Base-by-base conservation (phyloP, 345 rosid genomes). In the Orychophragmus violaceus region DNA sequence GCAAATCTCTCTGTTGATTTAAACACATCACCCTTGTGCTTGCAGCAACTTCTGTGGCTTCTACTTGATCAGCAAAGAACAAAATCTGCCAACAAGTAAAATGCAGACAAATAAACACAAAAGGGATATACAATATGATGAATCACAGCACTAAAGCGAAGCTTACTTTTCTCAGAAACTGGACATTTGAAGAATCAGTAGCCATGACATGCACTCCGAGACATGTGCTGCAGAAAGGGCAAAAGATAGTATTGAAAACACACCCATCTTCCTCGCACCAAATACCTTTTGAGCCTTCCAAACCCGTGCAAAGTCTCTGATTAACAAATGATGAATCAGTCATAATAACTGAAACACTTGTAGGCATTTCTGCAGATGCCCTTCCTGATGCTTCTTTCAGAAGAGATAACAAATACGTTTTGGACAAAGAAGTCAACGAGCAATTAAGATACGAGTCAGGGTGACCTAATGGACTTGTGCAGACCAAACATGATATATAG, bases 231-330 rank as follows among this genome's bases (percentile, higher is more conserved):
- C 98, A 93, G 81, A 82, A 93, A 49, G 98, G 94, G 70, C 98
- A 90, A 64, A 63, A 81, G 50, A 89, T 74, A 30, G 81, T 80
- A 62, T 74, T 83, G 83, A 81, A 92, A 62, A 90, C 97, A 74
- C 97, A 93, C 17, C 97, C 97, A 77, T 93, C 98, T 79, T 90
- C 84, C 76, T 86, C 76, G 35, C 78, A 76, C 98, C 96, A 93
- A 61, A 85, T 70, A 54, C 77, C 79, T 28, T 59, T 64, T 27
- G 69, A 65, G 70, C 78, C 85, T 65, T 60, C 74, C 62, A 37
- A 18, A 29, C 65, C 78, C 36, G 39, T 66, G 74, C 63, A 71
- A 45, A 89, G 78, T 59, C 72, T 77, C 52, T 74, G 88, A 78
- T 88, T 69, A 61, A 93, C 83, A 23, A 81, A 77, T 32, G 87